Evolutionary conservation across 192 early-diverging fungal genomes (phyloP).

Genomic region (Backusella circina): DNA sequence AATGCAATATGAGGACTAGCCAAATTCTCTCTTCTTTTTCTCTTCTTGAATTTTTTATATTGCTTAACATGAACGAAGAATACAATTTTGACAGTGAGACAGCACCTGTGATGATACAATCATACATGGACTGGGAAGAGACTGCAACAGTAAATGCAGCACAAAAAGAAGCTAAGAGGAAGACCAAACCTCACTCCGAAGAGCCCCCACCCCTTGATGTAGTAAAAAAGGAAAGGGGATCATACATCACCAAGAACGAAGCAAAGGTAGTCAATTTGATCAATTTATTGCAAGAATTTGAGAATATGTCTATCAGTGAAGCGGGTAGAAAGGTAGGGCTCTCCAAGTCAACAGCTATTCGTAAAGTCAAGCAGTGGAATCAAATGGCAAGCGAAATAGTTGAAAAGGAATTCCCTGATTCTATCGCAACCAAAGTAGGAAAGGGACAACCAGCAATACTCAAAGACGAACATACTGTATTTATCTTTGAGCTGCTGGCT

Average conservation of each 20-base stretch:
- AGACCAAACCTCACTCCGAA: conserved; percentile 13
- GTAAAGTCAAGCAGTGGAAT: conserved; percentile 10
- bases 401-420: conserved; percentile 5
- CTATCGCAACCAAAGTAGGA: conserved; percentile 4
- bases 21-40: conserved; percentile 5
- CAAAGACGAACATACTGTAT: conserved; percentile 13
- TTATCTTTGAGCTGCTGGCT: conserved; percentile 11
- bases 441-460: conserved; percentile 6
- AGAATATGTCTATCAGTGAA: conserved; percentile 21
- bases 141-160: conserved; percentile 7
- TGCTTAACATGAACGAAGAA: conserved; percentile 10
- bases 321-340: background rate
- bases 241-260: conserved; percentile 13
- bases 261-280: background rate
- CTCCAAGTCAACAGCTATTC: background rate
- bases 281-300: conserved; percentile 11
- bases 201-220: background rate
- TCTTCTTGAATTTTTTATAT: conserved; percentile 8
- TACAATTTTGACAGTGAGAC: too few species aligned
- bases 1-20: background rate
- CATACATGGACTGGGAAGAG: conserved; percentile 9
- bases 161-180: conserved; percentile 10
- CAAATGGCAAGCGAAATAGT: conserved; percentile 7
- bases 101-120: conserved; percentile 10
- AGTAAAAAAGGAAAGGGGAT: conserved; percentile 10